phyloP scores from a whole-genome alignment of 179 eudicot species.

The Beta corolliflora region DNA sequence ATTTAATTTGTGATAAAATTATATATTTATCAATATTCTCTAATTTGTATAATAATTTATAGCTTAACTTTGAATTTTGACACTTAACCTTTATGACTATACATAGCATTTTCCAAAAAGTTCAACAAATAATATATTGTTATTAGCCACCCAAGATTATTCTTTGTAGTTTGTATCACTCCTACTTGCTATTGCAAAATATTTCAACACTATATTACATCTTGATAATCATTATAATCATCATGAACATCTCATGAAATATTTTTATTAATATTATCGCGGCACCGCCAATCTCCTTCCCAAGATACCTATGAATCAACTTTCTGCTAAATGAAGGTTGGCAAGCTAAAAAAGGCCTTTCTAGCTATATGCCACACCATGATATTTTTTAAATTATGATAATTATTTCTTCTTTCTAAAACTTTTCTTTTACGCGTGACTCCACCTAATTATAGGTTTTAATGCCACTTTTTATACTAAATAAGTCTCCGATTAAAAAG shows the following conservation, averaged over 20 bases:
- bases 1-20: too few relatives aligned
- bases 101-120: background rate
- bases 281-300: slow-evolving; percentile 30
- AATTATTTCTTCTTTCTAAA: background rate
- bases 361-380: slow-evolving; percentile 3
- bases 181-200: background rate
- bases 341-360: slow-evolving; percentile 31
- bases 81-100: too few relatives aligned
- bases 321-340: slow-evolving; percentile 33
- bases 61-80: too few relatives aligned
- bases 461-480: slow-evolving; percentile 25
- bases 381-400: background rate
- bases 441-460: slow-evolving; percentile 26
- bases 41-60: too few relatives aligned
- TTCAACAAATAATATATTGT: background rate
- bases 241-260: background rate
- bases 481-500: background rate
- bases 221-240: slow-evolving; percentile 17
- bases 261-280: slow-evolving; percentile 14
- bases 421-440: slow-evolving; percentile 35
- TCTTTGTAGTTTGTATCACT: slow-evolving; percentile 2
- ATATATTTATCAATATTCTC: too few relatives aligned
- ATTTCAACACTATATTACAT: background rate
- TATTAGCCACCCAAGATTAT: slow-evolving; percentile 5
- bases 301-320: slow-evolving; percentile 33